Evolutionary conservation across 1,284 basidiomycete species (phyloP).

Genomic region (Ganoderma boninense): DNA sequence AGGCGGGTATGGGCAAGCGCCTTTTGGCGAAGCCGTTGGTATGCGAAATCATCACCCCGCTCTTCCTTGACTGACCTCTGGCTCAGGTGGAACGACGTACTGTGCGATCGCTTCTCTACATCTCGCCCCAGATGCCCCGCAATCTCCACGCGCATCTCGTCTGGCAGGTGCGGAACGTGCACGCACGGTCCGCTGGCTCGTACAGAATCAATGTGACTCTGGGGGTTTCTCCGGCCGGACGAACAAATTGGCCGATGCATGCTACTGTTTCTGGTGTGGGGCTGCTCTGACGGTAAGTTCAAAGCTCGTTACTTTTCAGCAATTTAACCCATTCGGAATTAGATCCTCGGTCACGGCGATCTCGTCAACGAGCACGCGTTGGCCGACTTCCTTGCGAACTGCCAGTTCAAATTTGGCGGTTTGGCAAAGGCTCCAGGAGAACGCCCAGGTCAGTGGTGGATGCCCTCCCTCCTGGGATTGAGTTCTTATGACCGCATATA

Average conservation of each 20-base stretch:
- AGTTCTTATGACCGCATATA: constrained; percentile 8
- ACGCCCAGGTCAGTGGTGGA: constrained; percentile 64
- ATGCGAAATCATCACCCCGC: too few species aligned
- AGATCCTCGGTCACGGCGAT: constrained; percentile 72
- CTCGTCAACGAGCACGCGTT: constrained; percentile 66
- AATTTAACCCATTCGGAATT: not conserved
- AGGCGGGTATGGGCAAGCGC: constrained; percentile 89
- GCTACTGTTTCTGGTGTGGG: constrained; percentile 96
- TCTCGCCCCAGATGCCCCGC: constrained; percentile 51
- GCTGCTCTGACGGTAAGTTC: constrained; percentile 71
- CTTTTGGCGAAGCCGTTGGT: constrained; percentile 89
- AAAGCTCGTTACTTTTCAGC: constrained; percentile 36
- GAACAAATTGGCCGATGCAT: constrained; percentile 88
- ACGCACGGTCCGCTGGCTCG: constrained; percentile 79
- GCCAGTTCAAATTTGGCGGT: constrained; percentile 89
- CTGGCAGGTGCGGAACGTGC: constrained; percentile 54
- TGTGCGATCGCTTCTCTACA: constrained; percentile 84
- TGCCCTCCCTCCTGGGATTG: not conserved
- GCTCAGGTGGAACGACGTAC: constrained; percentile 90
- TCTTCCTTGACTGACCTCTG: not conserved
- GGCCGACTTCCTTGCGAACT: constrained; percentile 69
- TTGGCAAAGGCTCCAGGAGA: constrained; percentile 85
- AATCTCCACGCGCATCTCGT: constrained; percentile 34
- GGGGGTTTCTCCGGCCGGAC: constrained; percentile 90
- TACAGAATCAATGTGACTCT: constrained; percentile 68